phyloP scores from a whole-genome alignment of 306 rosid species.

The Cucurbita pepo region DNA sequence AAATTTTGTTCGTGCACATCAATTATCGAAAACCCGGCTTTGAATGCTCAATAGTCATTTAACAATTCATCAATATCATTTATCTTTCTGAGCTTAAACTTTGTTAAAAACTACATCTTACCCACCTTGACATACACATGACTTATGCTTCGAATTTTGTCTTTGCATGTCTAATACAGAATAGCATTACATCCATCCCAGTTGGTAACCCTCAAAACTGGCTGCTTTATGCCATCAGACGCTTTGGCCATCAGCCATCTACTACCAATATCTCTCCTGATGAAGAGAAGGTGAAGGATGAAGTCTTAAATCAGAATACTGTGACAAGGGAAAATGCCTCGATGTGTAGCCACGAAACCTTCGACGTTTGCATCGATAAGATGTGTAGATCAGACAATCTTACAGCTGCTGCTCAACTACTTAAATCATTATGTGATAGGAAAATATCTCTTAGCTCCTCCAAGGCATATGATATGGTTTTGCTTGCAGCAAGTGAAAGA shows the following conservation, averaged over 20 bases:
- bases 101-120: background rate
- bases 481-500: conserved; percentile 41
- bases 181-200: conserved; percentile 8
- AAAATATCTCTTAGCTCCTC: conserved; percentile 21
- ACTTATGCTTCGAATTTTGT: background rate
- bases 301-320: conserved; percentile 24
- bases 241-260: conserved; percentile 16
- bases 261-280: conserved; percentile 26
- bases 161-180: conserved; percentile 5
- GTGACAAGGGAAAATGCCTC: conserved; percentile 20
- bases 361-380: conserved; percentile 17
- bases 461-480: conserved; percentile 19
- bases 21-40: background rate
- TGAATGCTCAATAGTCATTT: background rate
- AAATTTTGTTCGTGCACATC: background rate
- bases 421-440: conserved; percentile 24
- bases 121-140: background rate
- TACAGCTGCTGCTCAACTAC: conserved; percentile 27
- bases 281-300: conserved; percentile 18
- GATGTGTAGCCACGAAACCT: conserved; percentile 10
- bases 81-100: background rate
- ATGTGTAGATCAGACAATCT: conserved; percentile 27
- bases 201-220: conserved; percentile 2
- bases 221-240: conserved; percentile 12
- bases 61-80: background rate